Evolutionary conservation across 1,139 yeast genomes (phyloP), one percentile per base, ranked within the genome.

Genomic region (Pichia sp.): DNA sequence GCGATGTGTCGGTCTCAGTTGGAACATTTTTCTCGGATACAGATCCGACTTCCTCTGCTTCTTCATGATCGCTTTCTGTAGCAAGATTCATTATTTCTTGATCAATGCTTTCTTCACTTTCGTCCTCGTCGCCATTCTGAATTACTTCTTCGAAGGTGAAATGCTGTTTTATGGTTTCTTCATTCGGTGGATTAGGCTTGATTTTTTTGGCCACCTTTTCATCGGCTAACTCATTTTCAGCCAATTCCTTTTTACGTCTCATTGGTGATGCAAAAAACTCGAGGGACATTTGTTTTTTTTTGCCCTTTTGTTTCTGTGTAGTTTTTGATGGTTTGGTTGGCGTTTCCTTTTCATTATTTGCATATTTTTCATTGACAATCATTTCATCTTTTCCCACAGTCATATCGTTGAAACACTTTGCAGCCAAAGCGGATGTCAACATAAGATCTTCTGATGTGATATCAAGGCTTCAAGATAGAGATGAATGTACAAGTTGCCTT

Each of bases 51-150:
- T 23, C 31, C 16, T 26, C 43, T 1, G 13, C 19, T 6, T 46
- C 48, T 6, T 28, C 42, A 26, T 43, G 34, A 25, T 34, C 51
- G 23, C 44, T 42, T 25, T 47, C 51, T 4, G 48, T 49, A n/a
- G 51, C 51, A 8, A 49, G 18, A 28, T 45, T 48, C 44, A 49
- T 26, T 30, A 46, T 44, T 43, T 42, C 46, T 41, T 49, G 48
- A 48, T 40, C 47, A 1, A 50, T 44, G 39, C 43, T 46, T 37
- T 46, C 46, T 37, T 49, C 52, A 30, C 30, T 46, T 22, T 44
- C 48, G 4, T 21, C 36, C 3, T 28, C 36, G 23, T 25, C 41
- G 25, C 26, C 30, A 23, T 4, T 23, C 16, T 16, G 19, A 19
- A n/a, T 18, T 16, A 13, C 30, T 13, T 22, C 21, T 22, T 18